Conservation (phyloP, 2,329 filamentous ascomycete species). For the Amauroascus verrucosus region DNA sequence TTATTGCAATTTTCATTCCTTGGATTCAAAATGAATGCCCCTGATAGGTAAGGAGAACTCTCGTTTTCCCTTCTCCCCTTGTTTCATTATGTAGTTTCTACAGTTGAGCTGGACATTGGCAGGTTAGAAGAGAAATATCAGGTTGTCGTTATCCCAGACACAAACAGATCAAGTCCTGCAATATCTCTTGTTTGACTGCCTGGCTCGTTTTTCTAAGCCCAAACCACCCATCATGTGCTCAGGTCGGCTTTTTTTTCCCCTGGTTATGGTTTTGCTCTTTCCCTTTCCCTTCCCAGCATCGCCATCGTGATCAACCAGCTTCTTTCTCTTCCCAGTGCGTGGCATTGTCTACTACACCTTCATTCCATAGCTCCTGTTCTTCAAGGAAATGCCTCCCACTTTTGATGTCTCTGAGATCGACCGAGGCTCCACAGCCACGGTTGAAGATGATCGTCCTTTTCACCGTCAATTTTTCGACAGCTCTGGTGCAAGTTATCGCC, state of each 20-base stretch:
- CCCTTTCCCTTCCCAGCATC: no score
- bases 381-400: not conserved
- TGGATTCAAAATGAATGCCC: constrained; percentile 42
- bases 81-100: not conserved
- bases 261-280: not conserved
- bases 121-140: not conserved
- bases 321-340: not conserved
- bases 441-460: constrained; percentile 8
- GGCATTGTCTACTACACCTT: not conserved
- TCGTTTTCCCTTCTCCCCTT: not conserved
- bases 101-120: not conserved
- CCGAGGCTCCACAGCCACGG: not conserved
- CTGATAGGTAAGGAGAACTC: constrained; percentile 39
- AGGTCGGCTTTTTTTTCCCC: not conserved
- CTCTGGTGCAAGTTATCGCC: constrained; percentile 16
- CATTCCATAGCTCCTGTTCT: not conserved
- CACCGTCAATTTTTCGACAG: constrained; percentile 13
- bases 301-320: no score
- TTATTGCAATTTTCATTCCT: not conserved
- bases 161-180: not conserved
- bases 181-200: not conserved
- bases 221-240: not conserved
- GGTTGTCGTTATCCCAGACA: not conserved
- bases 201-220: not conserved
- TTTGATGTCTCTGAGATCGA: not conserved